Percentiles rank a stretch among this genome's conserved stretches.
Evolutionary conservation across 2,329 filamentous ascomycete genomes (phyloP).

Genomic region (Ophioceras dolichostomum): DNA sequence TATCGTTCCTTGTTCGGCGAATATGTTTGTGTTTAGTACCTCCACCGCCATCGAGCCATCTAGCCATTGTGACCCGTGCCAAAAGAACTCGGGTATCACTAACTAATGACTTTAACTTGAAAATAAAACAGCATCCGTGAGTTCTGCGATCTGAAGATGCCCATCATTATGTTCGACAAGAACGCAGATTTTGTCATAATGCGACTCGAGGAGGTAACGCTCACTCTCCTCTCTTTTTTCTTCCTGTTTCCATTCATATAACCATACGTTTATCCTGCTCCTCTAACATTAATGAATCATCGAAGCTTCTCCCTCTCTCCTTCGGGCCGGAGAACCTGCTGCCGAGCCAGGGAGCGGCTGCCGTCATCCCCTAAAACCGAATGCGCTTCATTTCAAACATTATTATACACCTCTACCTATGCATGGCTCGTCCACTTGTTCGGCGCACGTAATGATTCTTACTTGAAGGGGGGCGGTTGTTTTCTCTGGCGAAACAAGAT

Average conservation of each 20-base stretch:
- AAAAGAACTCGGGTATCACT: no score
- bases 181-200: constrained; percentile 60
- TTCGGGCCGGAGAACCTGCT: constrained; percentile 52
- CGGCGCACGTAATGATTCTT: no score
- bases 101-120: not conserved
- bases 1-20: constrained; percentile 1
- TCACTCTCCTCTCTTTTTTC: constrained; percentile 4
- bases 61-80: no score
- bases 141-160: constrained; percentile 56
- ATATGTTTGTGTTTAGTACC: not conserved
- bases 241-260: constrained; percentile 1
- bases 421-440: no score
- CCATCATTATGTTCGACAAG: constrained; percentile 88
- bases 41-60: not conserved
- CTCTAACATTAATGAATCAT: not conserved
- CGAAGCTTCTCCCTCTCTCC: constrained; percentile 54
- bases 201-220: constrained; percentile 55
- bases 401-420: no score
- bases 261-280: not conserved
- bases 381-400: no score
- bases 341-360: no score
- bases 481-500: no score
- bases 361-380: no score
- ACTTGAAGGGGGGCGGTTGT: no score
- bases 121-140: constrained; percentile 51